Base-by-base conservation (phyloP, 2,329 filamentous ascomycete genomes). In the Claviceps sp. region DNA sequence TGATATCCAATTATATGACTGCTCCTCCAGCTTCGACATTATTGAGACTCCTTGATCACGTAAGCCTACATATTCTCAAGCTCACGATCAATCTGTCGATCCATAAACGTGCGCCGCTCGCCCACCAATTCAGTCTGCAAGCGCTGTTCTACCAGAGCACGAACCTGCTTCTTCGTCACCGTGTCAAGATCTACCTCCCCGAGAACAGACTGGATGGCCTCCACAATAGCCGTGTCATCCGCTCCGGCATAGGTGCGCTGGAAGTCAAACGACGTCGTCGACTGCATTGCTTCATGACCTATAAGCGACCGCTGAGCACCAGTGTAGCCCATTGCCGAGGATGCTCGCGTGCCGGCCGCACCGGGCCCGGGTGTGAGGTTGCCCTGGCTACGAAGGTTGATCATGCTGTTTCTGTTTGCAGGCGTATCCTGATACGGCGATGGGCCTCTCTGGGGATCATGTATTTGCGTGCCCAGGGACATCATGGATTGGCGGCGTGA, bases 161-260 rank as follows among this genome's bases (percentile, higher is more conserved):
- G 79, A 52, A 93, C 85, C 71, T 97, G 91, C 73, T 98, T 98
- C 82, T 97, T 98, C 6, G 93, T 98, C 47, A 97, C 88, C n/a
- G 79, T 91, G 66, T 98, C 93, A 43, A 98, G 75, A 67, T 98
- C 91, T 0, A 96, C 89, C 62, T 96, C 91, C 16, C 76, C 71
- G 56, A 98, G 74, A 60, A 93, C 93, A 49, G 77, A 74, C 62
- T 88, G 85, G 56, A 97, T 91, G 1, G 87, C 86, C 55, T 94
- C 86, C 18, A 88, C 77, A 57, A 98, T 96, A 55, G 81, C 78
- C 46, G 73, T 74, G 61, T 97, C 90, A 58, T 85, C 87, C 0
- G 88, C 86, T 0, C 87, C 88, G 24, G 72, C 73, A 52, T 72
- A 67, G 45, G 73, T 73, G 20, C 76, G 70, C 59, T 81, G 76